phyloP scores from a whole-genome alignment of 768 basidiomycete genomes.

The Tylopilus felleus region DNA sequence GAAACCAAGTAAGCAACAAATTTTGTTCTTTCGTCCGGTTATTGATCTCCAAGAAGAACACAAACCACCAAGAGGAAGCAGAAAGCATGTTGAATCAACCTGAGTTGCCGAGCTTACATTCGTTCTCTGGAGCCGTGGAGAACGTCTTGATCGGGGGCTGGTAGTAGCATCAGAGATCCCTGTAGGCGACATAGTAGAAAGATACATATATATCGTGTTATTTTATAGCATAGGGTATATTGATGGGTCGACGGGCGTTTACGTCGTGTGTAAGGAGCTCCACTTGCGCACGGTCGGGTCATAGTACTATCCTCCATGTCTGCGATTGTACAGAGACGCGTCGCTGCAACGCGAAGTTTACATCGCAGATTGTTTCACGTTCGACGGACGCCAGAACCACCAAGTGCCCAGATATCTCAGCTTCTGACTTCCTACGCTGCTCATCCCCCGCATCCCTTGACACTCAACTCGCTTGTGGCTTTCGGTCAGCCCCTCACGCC shows the following conservation, averaged over 20 bases:
- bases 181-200: conserved; percentile 23
- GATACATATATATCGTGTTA: conserved; percentile 25
- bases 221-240: conserved; percentile 8
- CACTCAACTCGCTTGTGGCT: conserved; percentile 69
- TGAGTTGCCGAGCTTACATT: background rate
- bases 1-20: conserved; percentile 28
- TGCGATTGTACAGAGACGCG: background rate
- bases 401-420: conserved; percentile 50
- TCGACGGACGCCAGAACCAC: conserved; percentile 46
- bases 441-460: conserved; percentile 64
- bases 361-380: conserved; percentile 22
- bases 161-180: conserved; percentile 9
- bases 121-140: conserved; percentile 1
- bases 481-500: conserved; percentile 71
- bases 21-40: background rate
- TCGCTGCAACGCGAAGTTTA: conserved; percentile 1
- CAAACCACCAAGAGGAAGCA: conserved; percentile 22
- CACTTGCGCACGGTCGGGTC: background rate
- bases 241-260: background rate
- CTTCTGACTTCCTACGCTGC: conserved; percentile 62
- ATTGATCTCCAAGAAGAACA: conserved; percentile 15
- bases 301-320: conserved; percentile 4
- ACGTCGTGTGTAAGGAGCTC: background rate
- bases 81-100: conserved; percentile 20
- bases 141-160: background rate